A percentile compares a stretch with the other conserved stretches of the same genome.
phyloP scores from a whole-genome alignment of 306 rosid genomes.

The Quercus rubra region DNA sequence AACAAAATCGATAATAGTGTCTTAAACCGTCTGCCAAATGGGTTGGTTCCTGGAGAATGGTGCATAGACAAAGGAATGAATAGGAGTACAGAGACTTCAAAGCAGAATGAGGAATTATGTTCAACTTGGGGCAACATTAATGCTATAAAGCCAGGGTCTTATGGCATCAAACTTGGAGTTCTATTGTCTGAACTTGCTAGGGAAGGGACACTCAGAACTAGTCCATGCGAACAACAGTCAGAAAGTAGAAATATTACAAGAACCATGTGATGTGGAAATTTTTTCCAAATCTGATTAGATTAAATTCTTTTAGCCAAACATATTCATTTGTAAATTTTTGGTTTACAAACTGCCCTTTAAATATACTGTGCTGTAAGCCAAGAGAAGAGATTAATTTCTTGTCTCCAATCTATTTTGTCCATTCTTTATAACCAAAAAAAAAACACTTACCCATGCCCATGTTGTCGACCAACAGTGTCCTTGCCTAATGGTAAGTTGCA shows the following conservation, averaged over 20 bases:
- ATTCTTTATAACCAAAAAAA: too few species aligned
- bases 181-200: constrained; percentile 27
- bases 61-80: constrained; percentile 33
- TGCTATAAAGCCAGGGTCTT: constrained; percentile 42
- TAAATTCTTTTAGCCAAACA: too few species aligned
- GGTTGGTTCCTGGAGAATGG: constrained; percentile 58
- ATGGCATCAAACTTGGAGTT: constrained; percentile 35
- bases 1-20: constrained; percentile 49
- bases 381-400: too few species aligned
- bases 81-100: constrained; percentile 7
- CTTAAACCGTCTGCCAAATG: constrained; percentile 33
- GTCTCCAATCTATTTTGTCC: too few species aligned
- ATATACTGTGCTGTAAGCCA: too few species aligned
- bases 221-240: constrained; percentile 34
- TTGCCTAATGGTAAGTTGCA: too few species aligned
- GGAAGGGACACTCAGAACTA: constrained; percentile 21
- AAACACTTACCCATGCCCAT: too few species aligned
- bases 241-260: background rate
- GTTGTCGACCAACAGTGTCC: too few species aligned
- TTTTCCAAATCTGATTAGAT: too few species aligned
- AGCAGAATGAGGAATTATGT: constrained; percentile 31
- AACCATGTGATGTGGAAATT: too few species aligned
- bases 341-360: too few species aligned
- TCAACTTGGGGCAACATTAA: constrained; percentile 34
- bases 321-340: too few species aligned